Evolutionary conservation across 345 rosid species (phyloP).

Genomic region (Lepidium aucheri): DNA sequence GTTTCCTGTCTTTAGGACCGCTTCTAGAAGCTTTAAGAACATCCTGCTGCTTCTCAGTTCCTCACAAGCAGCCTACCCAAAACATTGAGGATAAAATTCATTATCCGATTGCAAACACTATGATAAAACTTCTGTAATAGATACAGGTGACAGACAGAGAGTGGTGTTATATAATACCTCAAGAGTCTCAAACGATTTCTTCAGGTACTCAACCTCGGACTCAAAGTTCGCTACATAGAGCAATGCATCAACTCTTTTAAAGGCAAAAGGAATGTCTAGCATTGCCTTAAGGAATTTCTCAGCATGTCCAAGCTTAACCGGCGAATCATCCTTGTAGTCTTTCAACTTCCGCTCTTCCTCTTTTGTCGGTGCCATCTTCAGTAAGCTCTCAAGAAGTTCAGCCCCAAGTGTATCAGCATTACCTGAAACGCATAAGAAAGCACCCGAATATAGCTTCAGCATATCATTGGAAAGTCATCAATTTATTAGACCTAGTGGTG

Average conservation of each 20-base stretch:
- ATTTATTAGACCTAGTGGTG: background rate
- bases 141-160: background rate
- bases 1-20: conserved; percentile 96
- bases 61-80: conserved; percentile 81
- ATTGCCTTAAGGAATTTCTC: conserved; percentile 87
- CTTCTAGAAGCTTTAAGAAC: conserved; percentile 92
- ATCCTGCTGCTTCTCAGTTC: conserved; percentile 81
- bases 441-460: background rate
- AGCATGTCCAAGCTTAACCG: conserved; percentile 75
- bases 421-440: conserved; percentile 39
- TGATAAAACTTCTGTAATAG: too few relatives aligned
- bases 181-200: conserved; percentile 73
- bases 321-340: conserved; percentile 71
- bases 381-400: conserved; percentile 88
- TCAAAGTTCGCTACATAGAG: conserved; percentile 85
- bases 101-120: background rate
- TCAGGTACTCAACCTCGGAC: conserved; percentile 81
- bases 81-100: background rate
- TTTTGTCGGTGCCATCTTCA: conserved; percentile 90
- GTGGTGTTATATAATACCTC: conserved; percentile 41
- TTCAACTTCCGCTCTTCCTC: conserved; percentile 88
- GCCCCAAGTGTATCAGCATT: conserved; percentile 84
- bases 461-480: background rate
- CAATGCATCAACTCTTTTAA: conserved; percentile 77
- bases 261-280: conserved; percentile 92